phyloP scores from a whole-genome alignment of 2,329 filamentous ascomycete species.

The Fusarium sp. region DNA sequence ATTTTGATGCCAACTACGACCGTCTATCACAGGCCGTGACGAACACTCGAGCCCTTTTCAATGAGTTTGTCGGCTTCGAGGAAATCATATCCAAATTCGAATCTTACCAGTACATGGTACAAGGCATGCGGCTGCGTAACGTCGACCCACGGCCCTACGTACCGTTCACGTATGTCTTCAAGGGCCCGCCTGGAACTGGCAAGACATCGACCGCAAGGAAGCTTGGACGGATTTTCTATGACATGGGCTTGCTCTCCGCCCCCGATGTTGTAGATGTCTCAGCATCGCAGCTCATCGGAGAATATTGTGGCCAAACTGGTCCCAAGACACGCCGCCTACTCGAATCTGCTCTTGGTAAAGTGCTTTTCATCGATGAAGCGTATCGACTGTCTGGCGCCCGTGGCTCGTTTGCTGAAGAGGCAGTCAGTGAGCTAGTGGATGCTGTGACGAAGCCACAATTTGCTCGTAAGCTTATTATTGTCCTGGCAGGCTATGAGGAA shows the following conservation, averaged over 20 bases:
- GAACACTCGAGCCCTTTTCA: conserved; percentile 69
- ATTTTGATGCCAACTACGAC: conserved; percentile 73
- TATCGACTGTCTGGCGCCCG: conserved; percentile 70
- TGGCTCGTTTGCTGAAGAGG: conserved; percentile 70
- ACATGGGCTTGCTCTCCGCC: conserved; percentile 77
- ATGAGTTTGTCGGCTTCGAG: conserved; percentile 73
- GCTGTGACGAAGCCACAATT: conserved; percentile 69
- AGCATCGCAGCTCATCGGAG: conserved; percentile 76
- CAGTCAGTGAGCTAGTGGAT: conserved; percentile 67
- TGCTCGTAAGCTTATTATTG: conserved; percentile 72
- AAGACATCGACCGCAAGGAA: conserved; percentile 80
- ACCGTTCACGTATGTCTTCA: conserved; percentile 78
- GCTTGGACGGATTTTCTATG: conserved; percentile 81
- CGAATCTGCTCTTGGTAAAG: conserved; percentile 74
- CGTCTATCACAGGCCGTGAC: conserved; percentile 58
- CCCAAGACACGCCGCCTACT: conserved; percentile 74
- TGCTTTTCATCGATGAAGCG: conserved; percentile 81
- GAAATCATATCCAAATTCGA: conserved; percentile 68
- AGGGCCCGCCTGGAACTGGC: conserved; percentile 76
- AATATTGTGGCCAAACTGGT: conserved; percentile 78
- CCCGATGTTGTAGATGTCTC: conserved; percentile 77
- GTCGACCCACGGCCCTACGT: conserved; percentile 69
- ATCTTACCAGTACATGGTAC: conserved; percentile 68
- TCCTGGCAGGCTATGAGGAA: conserved; percentile 77
- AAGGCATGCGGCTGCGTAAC: conserved; percentile 64